Evolutionary conservation across 2,329 filamentous ascomycete species (phyloP).

Genomic region (Zarea fungicola): DNA sequence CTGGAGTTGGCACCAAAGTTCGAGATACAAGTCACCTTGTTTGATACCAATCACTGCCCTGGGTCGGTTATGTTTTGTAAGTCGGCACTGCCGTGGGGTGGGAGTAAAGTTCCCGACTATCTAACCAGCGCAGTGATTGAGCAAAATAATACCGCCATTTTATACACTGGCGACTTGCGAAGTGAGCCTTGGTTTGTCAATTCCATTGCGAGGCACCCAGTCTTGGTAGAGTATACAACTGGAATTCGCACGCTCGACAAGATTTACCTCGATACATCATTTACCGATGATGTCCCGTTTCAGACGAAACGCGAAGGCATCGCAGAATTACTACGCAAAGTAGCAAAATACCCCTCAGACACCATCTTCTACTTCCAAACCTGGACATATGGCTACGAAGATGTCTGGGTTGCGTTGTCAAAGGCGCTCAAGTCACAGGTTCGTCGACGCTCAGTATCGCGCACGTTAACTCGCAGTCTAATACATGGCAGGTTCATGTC

Average conservation of each 20-base stretch:
- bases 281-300: constrained; percentile 44
- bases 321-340: constrained; percentile 63
- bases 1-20: constrained; percentile 68
- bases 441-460: constrained; percentile 11
- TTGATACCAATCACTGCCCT: constrained; percentile 89
- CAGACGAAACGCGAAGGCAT: constrained; percentile 70
- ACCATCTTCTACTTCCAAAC: constrained; percentile 80
- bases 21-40: constrained; percentile 72
- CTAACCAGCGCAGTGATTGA: constrained; percentile 58
- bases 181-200: constrained; percentile 85
- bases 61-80: constrained; percentile 83
- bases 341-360: constrained; percentile 61
- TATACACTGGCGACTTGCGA: constrained; percentile 87
- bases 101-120: no score
- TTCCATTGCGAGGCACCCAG: constrained; percentile 63
- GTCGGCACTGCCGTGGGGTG: constrained; percentile 23
- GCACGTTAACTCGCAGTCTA: neutral
- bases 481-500: constrained; percentile 61
- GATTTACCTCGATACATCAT: constrained; percentile 87
- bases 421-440: constrained; percentile 62
- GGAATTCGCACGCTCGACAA: constrained; percentile 66
- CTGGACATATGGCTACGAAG: constrained; percentile 89
- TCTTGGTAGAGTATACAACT: constrained; percentile 67
- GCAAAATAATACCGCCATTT: constrained; percentile 61
- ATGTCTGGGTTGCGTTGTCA: constrained; percentile 81